These are phyloP conservation scores for Kalaharituber pfeilii DNA, from an alignment of 2,329 filamentous ascomycete species.

Conservation along the genomic window DNA sequence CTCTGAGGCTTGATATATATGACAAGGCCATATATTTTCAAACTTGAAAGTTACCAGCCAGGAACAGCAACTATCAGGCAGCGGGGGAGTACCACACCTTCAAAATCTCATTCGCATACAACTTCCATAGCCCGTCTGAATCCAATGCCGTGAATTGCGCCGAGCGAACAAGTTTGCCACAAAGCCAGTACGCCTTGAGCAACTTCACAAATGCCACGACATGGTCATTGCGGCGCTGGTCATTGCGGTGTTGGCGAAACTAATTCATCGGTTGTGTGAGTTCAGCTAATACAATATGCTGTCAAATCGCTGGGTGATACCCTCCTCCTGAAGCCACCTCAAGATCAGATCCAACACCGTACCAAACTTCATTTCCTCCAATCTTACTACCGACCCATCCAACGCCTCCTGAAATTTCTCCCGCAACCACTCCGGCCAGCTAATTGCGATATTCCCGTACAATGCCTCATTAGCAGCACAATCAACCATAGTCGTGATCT, in stretches of 20 bases:
- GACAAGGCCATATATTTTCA: not conserved
- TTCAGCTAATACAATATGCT: no score
- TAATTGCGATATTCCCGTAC: no score
- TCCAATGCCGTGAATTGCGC: not conserved
- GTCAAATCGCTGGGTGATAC: no score
- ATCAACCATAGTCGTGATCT: no score
- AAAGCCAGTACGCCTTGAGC: constrained; percentile 18
- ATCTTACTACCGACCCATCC: not conserved
- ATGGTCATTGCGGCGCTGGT: no score
- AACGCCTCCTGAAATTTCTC: constrained; percentile 2
- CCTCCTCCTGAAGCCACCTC: constrained; percentile 18
- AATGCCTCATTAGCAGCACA: no score
- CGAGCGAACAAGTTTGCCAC: constrained; percentile 7
- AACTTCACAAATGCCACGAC: constrained; percentile 13
- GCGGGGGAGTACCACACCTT: not conserved
- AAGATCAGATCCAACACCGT: constrained; percentile 14
- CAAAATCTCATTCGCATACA: constrained; percentile 6
- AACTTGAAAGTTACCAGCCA: not conserved
- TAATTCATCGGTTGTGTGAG: no score
- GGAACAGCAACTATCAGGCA: not conserved
- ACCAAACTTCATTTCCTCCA: constrained; percentile 7
- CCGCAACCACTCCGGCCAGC: not conserved
- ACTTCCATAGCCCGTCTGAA: constrained; percentile 9
- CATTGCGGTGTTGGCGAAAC: no score
- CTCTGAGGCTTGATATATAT: no score